Evolutionary conservation across 2,329 filamentous ascomycete genomes (phyloP).

Genomic region (Xylariaceae sp.): DNA sequence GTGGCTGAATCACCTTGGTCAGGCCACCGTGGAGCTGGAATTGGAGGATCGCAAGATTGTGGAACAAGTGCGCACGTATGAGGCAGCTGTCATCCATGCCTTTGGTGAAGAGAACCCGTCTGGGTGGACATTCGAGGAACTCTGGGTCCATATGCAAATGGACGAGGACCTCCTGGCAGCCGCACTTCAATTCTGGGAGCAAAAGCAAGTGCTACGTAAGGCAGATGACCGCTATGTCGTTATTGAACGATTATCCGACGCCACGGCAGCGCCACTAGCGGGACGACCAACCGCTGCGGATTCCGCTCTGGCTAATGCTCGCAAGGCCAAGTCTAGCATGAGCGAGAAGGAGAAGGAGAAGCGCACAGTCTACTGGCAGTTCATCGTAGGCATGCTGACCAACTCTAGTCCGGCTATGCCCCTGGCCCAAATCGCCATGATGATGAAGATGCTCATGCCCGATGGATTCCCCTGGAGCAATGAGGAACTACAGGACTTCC

Average conservation of each 20-base stretch:
- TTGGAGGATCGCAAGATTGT: constrained; percentile 72
- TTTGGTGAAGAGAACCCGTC: constrained; percentile 47
- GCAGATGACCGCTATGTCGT: constrained; percentile 56
- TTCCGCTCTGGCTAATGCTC: constrained; percentile 37
- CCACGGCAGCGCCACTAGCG: constrained; percentile 25
- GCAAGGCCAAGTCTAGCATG: constrained; percentile 46
- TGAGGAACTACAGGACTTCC: constrained; percentile 78
- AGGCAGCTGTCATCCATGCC: constrained; percentile 80
- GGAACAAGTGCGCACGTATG: constrained; percentile 73
- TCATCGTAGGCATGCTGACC: constrained; percentile 91
- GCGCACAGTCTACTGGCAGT: constrained; percentile 74
- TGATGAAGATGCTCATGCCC: constrained; percentile 87
- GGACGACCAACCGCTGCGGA: constrained; percentile 25
- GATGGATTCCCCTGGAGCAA: constrained; percentile 86
- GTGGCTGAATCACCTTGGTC: constrained; percentile 80
- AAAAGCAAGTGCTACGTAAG: constrained; percentile 58
- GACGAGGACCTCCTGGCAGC: constrained; percentile 65
- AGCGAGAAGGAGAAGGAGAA: constrained; percentile 60
- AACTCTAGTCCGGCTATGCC: constrained; percentile 81
- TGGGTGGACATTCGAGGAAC: constrained; percentile 46
- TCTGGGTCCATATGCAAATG: constrained; percentile 58
- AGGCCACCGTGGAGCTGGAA: constrained; percentile 74
- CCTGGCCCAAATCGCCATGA: constrained; percentile 76
- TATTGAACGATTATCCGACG: constrained; percentile 56
- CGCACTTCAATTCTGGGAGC: constrained; percentile 67